Percentiles rank a stretch among this genome's conserved stretches.
These are phyloP conservation scores for Microdochium trichocladiopsis DNA, from an alignment of 2,329 filamentous ascomycete species.

Conservation along the genomic window DNA sequence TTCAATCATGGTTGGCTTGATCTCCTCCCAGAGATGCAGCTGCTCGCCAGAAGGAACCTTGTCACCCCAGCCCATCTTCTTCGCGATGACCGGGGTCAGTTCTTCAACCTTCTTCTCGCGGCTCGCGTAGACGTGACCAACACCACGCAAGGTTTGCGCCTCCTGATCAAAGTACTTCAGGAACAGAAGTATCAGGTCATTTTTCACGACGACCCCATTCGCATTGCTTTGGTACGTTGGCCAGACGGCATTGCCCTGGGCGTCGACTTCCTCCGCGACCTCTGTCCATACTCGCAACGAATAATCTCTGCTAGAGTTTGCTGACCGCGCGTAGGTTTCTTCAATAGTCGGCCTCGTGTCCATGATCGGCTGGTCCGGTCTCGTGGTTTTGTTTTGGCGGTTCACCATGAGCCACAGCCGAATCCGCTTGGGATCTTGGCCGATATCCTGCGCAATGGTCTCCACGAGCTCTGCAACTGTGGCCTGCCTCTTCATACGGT, in stretches of 20 bases:
- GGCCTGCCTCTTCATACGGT: conserved; percentile 69
- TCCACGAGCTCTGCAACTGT: conserved; percentile 69
- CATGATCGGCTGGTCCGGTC: conserved; percentile 80
- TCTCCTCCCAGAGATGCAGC: conserved; percentile 83
- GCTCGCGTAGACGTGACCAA: conserved; percentile 80
- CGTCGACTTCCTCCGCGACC: conserved; percentile 57
- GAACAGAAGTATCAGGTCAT: conserved; percentile 72
- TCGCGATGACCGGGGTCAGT: conserved; percentile 67
- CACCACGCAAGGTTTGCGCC: conserved; percentile 65
- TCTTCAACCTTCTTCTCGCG: conserved; percentile 86
- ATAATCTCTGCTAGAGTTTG: conserved; percentile 55
- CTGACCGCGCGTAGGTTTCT: conserved; percentile 50
- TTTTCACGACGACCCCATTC: conserved; percentile 49
- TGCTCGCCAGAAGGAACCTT: conserved; percentile 59
- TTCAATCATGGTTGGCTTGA: conserved; percentile 97
- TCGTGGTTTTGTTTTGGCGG: conserved; percentile 91
- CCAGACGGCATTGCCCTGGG: conserved; percentile 67
- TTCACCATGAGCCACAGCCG: conserved; percentile 98
- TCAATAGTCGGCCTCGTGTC: conserved; percentile 72
- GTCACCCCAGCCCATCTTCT: conserved; percentile 80
- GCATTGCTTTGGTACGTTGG: conserved; percentile 53
- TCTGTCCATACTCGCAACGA: conserved; percentile 85
- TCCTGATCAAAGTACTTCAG: conserved; percentile 86
- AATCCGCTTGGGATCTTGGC: conserved; percentile 60
- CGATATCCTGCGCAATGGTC: conserved; percentile 63